A percentile compares a stretch with the other conserved stretches of the same genome.
Evolutionary conservation across 2,329 filamentous ascomycete genomes (phyloP).

Genomic region (Daldinia eschscholtzii): DNA sequence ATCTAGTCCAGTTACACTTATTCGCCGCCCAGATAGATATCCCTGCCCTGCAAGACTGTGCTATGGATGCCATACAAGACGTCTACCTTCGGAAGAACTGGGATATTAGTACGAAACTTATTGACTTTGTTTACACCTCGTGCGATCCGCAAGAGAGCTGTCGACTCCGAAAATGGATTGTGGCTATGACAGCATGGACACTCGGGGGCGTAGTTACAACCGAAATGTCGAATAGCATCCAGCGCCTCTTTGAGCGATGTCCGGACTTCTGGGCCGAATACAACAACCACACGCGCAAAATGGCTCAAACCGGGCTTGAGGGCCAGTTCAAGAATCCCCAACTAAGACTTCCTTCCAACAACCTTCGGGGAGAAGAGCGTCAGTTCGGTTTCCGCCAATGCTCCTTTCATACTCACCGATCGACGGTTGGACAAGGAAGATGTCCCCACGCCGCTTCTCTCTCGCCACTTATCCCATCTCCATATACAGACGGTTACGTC

Average conservation of each 20-base stretch:
- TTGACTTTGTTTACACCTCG: constrained; percentile 66
- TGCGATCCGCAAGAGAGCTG: constrained; percentile 64
- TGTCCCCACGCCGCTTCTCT: constrained; percentile 60
- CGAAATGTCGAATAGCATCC: constrained; percentile 55
- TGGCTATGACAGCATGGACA: constrained; percentile 71
- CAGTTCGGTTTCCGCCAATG: constrained; percentile 72
- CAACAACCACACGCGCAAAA: constrained; percentile 64
- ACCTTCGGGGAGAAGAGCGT: constrained; percentile 67
- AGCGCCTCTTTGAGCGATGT: constrained; percentile 58
- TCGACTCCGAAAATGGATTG: constrained; percentile 69
- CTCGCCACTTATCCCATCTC: constrained; percentile 42
- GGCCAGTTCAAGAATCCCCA: constrained; percentile 71
- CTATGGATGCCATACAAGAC: constrained; percentile 71
- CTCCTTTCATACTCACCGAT: constrained; percentile 70
- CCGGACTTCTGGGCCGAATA: constrained; percentile 66
- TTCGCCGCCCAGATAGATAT: constrained; percentile 67
- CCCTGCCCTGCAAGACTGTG: constrained; percentile 65
- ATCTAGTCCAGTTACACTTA: constrained; percentile 68
- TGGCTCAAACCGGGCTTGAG: constrained; percentile 64
- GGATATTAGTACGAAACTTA: constrained; percentile 66
- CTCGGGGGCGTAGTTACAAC: constrained; percentile 55
- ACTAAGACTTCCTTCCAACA: constrained; percentile 68
- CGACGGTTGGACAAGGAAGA: constrained; percentile 65
- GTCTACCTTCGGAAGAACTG: constrained; percentile 70
- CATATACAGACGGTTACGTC: constrained; percentile 46